Base-by-base conservation (phyloP, 2,329 filamentous ascomycete genomes). In the Coleophoma cylindrospora region DNA sequence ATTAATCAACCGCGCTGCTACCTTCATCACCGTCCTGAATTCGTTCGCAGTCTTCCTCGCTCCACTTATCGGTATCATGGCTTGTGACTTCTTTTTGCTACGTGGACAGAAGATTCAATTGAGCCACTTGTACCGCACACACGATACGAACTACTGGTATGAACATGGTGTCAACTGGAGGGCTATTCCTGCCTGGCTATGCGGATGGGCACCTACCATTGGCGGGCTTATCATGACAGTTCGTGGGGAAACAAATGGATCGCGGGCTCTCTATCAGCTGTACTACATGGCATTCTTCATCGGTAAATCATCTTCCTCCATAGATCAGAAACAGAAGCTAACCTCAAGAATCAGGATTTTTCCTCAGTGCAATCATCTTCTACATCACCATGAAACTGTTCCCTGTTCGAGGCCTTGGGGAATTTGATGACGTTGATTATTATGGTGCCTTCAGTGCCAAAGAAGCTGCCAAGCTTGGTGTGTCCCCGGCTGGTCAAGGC, bases 1-100 rank as follows among this genome's bases (percentile, higher is more conserved):
- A 50, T 66, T 80, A 0, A 63, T 80, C 8, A 68, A 43, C 22
- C 37, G 22, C 13, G 47, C 27, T 43, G 65, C 0, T 73, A 71
- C 69, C 0, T 77, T 79, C 62, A 70, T 76, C 52, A 67, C 62
- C 21, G 74, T 76, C 1, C 60, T 78, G 14, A 66, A 61, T 6
- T 68, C 66, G 2, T 79, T 72, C 54, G 65, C 64, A 2, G 69
- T 76, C 10, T 77, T 78, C 56, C 65, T 76, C 13, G 71, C 66
- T 0, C 74, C 75, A 0, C 68, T 74, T 51, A 76, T 75, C 1
- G 72, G 73, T 0, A 80, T 83, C 53, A 74, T 81, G 68, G 65
- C 75, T 2, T 72, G 70, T 33, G 79, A 83, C 51, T 83, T 75
- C 55, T 83, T 77, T 75, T 58, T 79, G 32, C 61, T 83, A 68